Percentiles rank a stretch among this genome's conserved stretches.
phyloP scores from a whole-genome alignment of 2,329 filamentous ascomycete genomes.

The Aspergillus quadrilineatus region DNA sequence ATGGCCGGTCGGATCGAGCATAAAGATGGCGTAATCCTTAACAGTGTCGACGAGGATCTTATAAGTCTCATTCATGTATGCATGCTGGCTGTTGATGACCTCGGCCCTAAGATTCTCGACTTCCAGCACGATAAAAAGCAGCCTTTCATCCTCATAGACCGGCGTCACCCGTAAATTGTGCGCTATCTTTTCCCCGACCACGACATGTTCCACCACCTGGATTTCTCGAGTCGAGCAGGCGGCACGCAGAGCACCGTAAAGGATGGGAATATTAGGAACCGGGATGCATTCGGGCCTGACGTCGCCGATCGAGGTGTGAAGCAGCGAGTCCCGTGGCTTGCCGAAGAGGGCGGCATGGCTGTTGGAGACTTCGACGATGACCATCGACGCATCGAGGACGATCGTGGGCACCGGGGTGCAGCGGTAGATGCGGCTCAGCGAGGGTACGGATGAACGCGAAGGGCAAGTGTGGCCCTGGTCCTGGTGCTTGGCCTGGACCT shows the following conservation, averaged over 20 bases:
- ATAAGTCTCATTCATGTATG: constrained; percentile 56
- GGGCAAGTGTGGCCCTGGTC: neutral
- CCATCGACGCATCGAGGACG: constrained; percentile 38
- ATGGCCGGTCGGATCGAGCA: constrained; percentile 57
- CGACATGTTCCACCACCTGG: constrained; percentile 36
- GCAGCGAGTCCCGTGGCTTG: constrained; percentile 32
- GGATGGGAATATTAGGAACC: constrained; percentile 35
- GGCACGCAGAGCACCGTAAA: constrained; percentile 38
- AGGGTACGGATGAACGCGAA: neutral
- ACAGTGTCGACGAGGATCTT: constrained; percentile 62
- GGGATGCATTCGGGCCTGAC: constrained; percentile 35
- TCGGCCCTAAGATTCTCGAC: constrained; percentile 40
- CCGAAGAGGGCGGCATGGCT: constrained; percentile 41
- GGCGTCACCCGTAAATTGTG: constrained; percentile 43
- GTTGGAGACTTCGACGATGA: constrained; percentile 46
- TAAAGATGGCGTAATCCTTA: constrained; percentile 64
- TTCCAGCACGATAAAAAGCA: constrained; percentile 47
- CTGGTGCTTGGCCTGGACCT: neutral
- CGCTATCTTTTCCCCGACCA: constrained; percentile 15
- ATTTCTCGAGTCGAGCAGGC: constrained; percentile 36
- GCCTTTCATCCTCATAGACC: constrained; percentile 39
- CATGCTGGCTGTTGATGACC: constrained; percentile 38
- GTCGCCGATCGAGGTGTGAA: constrained; percentile 43
- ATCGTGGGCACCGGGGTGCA: constrained; percentile 39
- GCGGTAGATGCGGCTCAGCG: constrained; percentile 29